phyloP scores from a whole-genome alignment of 306 rosid genomes.

The Vigna radiata region DNA sequence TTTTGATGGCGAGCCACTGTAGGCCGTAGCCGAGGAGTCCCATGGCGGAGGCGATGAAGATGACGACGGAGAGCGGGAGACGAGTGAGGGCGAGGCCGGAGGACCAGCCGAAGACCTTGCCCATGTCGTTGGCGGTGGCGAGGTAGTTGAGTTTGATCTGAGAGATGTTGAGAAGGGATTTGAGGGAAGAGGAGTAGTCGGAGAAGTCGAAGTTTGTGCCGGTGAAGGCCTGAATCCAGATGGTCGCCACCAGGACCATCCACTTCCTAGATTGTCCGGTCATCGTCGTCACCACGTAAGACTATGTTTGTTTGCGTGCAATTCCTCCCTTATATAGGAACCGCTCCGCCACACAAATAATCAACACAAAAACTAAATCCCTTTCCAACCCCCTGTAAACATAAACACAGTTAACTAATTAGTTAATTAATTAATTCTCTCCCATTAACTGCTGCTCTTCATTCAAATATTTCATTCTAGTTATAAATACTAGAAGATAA shows the following conservation, averaged over 20 bases:
- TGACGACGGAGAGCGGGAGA: slow-evolving; percentile 68
- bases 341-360: no score
- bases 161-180: slow-evolving; percentile 75
- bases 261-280: slow-evolving; percentile 88
- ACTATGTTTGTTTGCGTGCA: no score
- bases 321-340: no score
- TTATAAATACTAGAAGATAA: no score
- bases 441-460: no score
- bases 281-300: slow-evolving; percentile 16
- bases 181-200: slow-evolving; percentile 73
- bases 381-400: no score
- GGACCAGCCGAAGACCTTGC: slow-evolving; percentile 90
- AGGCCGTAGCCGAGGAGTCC: slow-evolving; percentile 79
- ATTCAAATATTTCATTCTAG: no score
- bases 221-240: slow-evolving; percentile 95
- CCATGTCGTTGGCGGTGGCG: slow-evolving; percentile 87
- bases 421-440: no score
- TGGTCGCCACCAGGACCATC: slow-evolving; percentile 83
- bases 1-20: slow-evolving; percentile 79
- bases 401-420: no score
- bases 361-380: no score
- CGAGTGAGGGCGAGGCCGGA: slow-evolving; percentile 81
- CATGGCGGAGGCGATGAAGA: slow-evolving; percentile 74
- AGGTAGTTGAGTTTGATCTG: slow-evolving; percentile 83
- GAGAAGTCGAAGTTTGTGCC: slow-evolving; percentile 96